Evolutionary conservation across 768 basidiomycete species (phyloP).

Genomic region (Hydnum rufescens): DNA sequence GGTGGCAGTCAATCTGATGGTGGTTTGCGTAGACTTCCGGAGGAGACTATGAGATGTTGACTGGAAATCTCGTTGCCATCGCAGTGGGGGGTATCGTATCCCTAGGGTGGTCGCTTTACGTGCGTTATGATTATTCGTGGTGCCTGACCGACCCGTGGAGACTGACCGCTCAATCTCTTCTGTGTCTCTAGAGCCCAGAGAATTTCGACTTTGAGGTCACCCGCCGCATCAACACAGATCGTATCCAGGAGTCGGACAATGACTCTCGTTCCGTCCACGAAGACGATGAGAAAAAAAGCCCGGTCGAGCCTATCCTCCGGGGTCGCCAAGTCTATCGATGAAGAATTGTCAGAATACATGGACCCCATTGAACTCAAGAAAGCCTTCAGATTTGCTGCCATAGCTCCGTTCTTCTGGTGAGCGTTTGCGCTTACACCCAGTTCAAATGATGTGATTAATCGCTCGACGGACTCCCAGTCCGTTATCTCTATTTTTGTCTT

Average conservation of each 20-base stretch:
- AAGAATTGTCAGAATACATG: slow-evolving; percentile 25
- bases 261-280: slow-evolving; percentile 1
- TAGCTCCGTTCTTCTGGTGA: slow-evolving; percentile 46
- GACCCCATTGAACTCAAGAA: slow-evolving; percentile 44
- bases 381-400: slow-evolving; percentile 66
- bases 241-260: background rate
- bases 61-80: slow-evolving; percentile 77
- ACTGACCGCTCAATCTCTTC: background rate
- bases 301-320: slow-evolving; percentile 17
- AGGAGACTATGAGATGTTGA: slow-evolving; percentile 53
- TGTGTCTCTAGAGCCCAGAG: slow-evolving; percentile 41
- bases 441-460: slow-evolving; percentile 11
- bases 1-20: background rate
- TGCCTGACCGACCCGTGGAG: background rate
- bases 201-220: slow-evolving; percentile 67
- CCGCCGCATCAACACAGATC: slow-evolving; percentile 44
- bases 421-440: slow-evolving; percentile 5
- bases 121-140: slow-evolving; percentile 16
- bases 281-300: slow-evolving; percentile 15
- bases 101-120: slow-evolving; percentile 39
- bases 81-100: slow-evolving; percentile 64
- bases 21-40: slow-evolving; percentile 12
- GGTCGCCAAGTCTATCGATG: background rate
- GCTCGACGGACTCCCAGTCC: slow-evolving; percentile 10
- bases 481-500: slow-evolving; percentile 45